Percentiles rank a stretch among this genome's conserved stretches.
Conservation (phyloP, 2,329 filamentous ascomycete species). For the Elsinoe australis region DNA sequence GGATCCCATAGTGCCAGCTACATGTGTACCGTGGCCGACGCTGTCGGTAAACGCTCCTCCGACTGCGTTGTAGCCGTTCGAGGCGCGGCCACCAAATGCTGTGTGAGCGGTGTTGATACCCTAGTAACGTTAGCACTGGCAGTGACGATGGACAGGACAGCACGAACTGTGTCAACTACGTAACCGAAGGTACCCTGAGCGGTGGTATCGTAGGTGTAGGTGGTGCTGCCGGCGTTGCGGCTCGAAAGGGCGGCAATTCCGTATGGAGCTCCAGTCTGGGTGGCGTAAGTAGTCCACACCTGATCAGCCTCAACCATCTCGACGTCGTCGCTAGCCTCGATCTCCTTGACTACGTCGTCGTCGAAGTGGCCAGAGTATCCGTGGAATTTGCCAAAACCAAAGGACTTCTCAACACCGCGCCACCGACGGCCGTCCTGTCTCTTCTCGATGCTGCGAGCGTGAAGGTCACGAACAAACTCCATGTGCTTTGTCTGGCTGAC, state of each 20-base stretch:
- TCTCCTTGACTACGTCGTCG: conserved; percentile 16
- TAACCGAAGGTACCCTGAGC: conserved; percentile 35
- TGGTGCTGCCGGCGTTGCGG: conserved; percentile 9
- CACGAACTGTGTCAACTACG: conserved; percentile 34
- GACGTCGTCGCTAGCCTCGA: conserved; percentile 18
- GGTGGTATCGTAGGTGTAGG: conserved; percentile 19
- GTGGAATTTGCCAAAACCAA: conserved; percentile 17
- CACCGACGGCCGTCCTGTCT: conserved; percentile 16
- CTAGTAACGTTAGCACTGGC: no score
- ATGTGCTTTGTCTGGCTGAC: conserved; percentile 15
- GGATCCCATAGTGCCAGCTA: conserved; percentile 55
- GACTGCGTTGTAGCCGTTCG: conserved; percentile 28
- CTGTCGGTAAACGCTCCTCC: conserved; percentile 34
- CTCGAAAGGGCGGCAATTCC: conserved; percentile 23
- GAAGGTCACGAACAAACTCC: conserved; percentile 17
- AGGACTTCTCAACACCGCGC: conserved; percentile 9
- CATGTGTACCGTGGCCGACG: conserved; percentile 59
- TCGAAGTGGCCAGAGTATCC: conserved; percentile 19
- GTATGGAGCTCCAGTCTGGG: conserved; percentile 22
- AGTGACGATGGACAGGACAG: no score
- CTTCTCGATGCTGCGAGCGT: conserved; percentile 16
- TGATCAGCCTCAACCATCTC: conserved; percentile 18
- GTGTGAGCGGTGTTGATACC: conserved; percentile 24
- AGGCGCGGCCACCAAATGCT: conserved; percentile 33
- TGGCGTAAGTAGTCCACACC: conserved; percentile 17